Evolutionary conservation across 306 rosid genomes (phyloP).

Genomic region (Cucurbita pepo): DNA sequence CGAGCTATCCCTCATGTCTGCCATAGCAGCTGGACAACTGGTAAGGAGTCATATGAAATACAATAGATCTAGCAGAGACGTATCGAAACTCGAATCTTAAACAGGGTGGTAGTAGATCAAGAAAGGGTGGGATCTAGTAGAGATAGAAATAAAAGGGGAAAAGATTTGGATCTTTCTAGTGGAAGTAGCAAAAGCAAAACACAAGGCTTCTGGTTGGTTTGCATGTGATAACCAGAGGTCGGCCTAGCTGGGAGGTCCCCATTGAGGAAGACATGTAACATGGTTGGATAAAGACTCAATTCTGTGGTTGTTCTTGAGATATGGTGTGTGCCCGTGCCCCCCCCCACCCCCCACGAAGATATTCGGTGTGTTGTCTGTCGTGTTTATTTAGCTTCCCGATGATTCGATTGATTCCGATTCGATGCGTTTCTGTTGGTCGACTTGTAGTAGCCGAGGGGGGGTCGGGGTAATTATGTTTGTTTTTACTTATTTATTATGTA

Average conservation of each 20-base stretch:
- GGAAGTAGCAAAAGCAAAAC: background rate
- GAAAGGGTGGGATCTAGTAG: background rate
- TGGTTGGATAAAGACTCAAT: background rate
- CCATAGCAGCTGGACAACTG: constrained; percentile 32
- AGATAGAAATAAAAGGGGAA: background rate
- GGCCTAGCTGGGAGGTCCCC: background rate
- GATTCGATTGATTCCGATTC: too few relatives aligned
- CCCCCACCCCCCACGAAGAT: background rate
- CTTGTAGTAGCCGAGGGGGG: too few relatives aligned
- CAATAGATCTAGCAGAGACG: constrained; percentile 8
- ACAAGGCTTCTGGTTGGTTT: background rate
- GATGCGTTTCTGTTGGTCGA: too few relatives aligned
- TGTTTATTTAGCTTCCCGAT: background rate
- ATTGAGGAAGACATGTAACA: background rate
- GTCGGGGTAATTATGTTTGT: background rate
- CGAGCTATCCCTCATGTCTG: constrained; percentile 53
- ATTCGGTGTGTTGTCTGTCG: background rate
- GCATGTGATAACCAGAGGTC: background rate
- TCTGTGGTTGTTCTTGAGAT: background rate
- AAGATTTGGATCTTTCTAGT: background rate
- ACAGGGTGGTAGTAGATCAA: background rate
- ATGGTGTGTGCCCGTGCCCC: background rate
- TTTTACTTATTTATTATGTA: background rate
- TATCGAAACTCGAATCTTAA: background rate
- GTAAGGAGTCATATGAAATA: constrained; percentile 3